Conservation (phyloP, 1,139 yeast genomes). For the Diutina rugosa region DNA sequence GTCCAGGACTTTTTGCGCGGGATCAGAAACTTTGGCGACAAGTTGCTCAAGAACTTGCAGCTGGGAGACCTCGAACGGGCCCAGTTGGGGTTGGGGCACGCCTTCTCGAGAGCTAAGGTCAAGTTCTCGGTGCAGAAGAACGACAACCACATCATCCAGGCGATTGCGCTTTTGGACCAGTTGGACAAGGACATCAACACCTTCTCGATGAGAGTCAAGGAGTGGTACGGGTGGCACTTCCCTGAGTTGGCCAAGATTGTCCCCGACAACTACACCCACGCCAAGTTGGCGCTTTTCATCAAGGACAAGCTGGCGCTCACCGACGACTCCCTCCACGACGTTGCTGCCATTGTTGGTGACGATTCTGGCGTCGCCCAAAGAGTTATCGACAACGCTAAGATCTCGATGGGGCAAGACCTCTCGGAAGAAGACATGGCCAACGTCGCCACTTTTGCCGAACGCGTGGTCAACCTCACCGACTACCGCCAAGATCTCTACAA, state of each 20-base stretch:
- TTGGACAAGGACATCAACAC: slow-evolving; percentile 96
- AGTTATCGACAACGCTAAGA: slow-evolving; percentile 77
- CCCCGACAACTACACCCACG: slow-evolving; percentile 82
- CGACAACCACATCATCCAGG: slow-evolving; percentile 97
- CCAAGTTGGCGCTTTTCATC: slow-evolving; percentile 70
- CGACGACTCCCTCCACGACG: slow-evolving; percentile 78
- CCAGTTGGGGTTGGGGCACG: slow-evolving; percentile 97
- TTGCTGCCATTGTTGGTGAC: slow-evolving; percentile 80
- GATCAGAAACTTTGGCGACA: slow-evolving; percentile 79
- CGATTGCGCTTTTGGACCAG: slow-evolving; percentile 92
- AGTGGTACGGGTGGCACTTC: slow-evolving; percentile 99
- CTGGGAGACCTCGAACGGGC: slow-evolving; percentile 96
- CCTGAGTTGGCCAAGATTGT: slow-evolving; percentile 96
- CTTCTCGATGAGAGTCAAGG: slow-evolving; percentile 97
- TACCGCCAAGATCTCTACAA: slow-evolving; percentile 82
- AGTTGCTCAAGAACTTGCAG: slow-evolving; percentile 82
- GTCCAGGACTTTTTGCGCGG: slow-evolving; percentile 96
- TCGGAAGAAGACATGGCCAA: slow-evolving; percentile 89
- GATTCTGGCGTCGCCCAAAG: slow-evolving; percentile 92
- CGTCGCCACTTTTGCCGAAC: slow-evolving; percentile 82
- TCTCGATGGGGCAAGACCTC: slow-evolving; percentile 98
- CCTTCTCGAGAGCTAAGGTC: slow-evolving; percentile 96
- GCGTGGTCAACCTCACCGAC: slow-evolving; percentile 86
- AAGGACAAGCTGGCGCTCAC: slow-evolving; percentile 76
- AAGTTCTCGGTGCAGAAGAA: slow-evolving; percentile 97